A percentile compares a stretch with the other conserved stretches of the same genome.
These are phyloP conservation scores for Vigna radiata DNA, from an alignment of 306 rosid species.

Conservation along the genomic window DNA sequence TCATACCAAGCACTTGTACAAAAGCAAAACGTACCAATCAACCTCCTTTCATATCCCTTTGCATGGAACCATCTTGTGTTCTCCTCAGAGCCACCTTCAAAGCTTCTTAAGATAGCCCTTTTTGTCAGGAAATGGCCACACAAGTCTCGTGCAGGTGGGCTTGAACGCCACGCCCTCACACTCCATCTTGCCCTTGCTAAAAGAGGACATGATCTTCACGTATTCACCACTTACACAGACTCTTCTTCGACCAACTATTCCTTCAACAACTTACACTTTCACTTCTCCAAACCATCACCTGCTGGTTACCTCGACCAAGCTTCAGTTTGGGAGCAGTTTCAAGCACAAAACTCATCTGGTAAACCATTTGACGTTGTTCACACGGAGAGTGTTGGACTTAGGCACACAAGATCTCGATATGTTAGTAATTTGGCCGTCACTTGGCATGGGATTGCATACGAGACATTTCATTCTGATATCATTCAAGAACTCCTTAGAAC, in stretches of 20 bases:
- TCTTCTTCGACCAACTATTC: conserved; percentile 47
- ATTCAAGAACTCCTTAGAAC: conserved; percentile 59
- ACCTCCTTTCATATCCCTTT: conserved; percentile 65
- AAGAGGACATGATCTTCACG: conserved; percentile 79
- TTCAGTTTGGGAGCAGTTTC: conserved; percentile 66
- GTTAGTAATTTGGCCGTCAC: conserved; percentile 60
- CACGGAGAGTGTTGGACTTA: conserved; percentile 71
- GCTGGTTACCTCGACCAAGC: conserved; percentile 76
- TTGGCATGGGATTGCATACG: conserved; percentile 74
- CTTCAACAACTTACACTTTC: conserved; percentile 54
- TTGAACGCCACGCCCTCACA: conserved; percentile 78
- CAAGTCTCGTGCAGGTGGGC: conserved; percentile 70
- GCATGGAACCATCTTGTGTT: conserved; percentile 69
- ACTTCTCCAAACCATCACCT: conserved; percentile 71
- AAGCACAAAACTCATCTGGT: conserved; percentile 59
- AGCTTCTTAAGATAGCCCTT: conserved; percentile 66
- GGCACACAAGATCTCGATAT: conserved; percentile 59
- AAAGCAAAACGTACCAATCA: conserved; percentile 45
- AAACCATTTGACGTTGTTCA: conserved; percentile 69
- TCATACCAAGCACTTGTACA: conserved; percentile 48
- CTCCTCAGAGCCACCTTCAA: conserved; percentile 54
- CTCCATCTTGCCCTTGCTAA: conserved; percentile 76
- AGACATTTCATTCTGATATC: conserved; percentile 55
- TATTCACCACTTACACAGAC: conserved; percentile 63
- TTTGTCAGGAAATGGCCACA: conserved; percentile 88